A percentile compares a stretch with the other conserved stretches of the same genome.
phyloP scores from a whole-genome alignment of 2,329 filamentous ascomycete genomes.

The Nemania sp. region DNA sequence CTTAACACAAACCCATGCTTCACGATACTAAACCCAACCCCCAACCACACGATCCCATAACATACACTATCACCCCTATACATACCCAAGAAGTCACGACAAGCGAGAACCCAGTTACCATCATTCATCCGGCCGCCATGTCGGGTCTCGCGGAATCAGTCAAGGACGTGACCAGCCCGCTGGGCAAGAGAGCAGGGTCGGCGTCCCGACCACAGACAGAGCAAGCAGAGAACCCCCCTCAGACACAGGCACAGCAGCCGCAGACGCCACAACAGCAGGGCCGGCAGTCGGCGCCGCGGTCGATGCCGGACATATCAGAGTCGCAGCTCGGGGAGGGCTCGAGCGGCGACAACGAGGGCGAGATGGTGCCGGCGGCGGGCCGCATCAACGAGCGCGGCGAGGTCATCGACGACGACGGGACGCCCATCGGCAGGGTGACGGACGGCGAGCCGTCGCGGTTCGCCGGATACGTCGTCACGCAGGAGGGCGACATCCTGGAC shows the following conservation, averaged over 20 bases:
- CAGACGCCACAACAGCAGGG: constrained; percentile 24
- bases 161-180: constrained; percentile 27
- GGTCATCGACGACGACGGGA: constrained; percentile 59
- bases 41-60: not conserved
- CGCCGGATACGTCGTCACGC: constrained; percentile 42
- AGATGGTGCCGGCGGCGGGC: constrained; percentile 44
- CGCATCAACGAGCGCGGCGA: constrained; percentile 59
- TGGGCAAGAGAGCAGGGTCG: constrained; percentile 20
- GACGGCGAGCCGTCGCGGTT: constrained; percentile 38
- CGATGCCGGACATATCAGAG: constrained; percentile 36
- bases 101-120: constrained; percentile 32
- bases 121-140: constrained; percentile 40
- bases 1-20: constrained; percentile 25
- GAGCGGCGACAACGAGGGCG: constrained; percentile 38
- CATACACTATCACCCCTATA: constrained; percentile 18
- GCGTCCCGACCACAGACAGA: constrained; percentile 15
- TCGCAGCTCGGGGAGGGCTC: constrained; percentile 23
- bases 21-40: constrained; percentile 13
- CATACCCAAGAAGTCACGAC: constrained; percentile 30
- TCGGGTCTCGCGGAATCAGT: constrained; percentile 35
- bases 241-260: constrained; percentile 19
- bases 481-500: constrained; percentile 43
- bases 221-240: constrained; percentile 9
- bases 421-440: constrained; percentile 50
- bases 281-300: constrained; percentile 32